phyloP scores from a whole-genome alignment of 345 rosid genomes.

The Lumnitzera racemosa region DNA sequence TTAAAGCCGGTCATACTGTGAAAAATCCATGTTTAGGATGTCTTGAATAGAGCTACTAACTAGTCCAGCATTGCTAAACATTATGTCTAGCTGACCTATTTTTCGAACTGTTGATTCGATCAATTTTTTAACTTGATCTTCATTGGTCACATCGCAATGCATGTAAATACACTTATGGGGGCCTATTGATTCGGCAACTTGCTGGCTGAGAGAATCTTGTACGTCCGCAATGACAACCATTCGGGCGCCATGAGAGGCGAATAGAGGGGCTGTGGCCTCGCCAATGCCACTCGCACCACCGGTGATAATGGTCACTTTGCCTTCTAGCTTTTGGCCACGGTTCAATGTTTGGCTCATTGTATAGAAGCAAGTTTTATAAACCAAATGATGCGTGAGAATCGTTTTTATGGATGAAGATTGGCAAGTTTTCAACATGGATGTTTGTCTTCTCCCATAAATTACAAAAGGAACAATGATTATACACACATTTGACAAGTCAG shows the following conservation, averaged over 20 bases:
- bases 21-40: slow-evolving; percentile 13
- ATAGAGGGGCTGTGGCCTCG: slow-evolving; percentile 7
- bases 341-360: no score
- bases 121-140: slow-evolving; percentile 16
- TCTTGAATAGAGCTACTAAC: slow-evolving; percentile 6
- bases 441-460: no score
- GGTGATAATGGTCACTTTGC: slow-evolving; percentile 21
- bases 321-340: slow-evolving; percentile 7
- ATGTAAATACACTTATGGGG: slow-evolving; percentile 5
- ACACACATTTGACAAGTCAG: no score
- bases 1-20: slow-evolving; percentile 8
- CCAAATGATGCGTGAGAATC: no score
- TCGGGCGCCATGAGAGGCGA: slow-evolving; percentile 11
- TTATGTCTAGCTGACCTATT: slow-evolving; percentile 19
- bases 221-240: slow-evolving; percentile 19
- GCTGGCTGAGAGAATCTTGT: slow-evolving; percentile 14
- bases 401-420: no score
- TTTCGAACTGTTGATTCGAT: slow-evolving; percentile 9
- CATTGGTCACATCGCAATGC: slow-evolving; percentile 22
- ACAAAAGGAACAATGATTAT: no score
- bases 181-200: slow-evolving; percentile 14
- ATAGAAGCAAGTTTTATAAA: no score
- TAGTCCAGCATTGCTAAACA: slow-evolving; percentile 25
- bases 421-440: no score
- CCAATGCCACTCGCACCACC: slow-evolving; percentile 20